Evolutionary conservation across 129 eudicot genomes (phyloP), one percentile per base, ranked within the genome.

Genomic region (Gnaphalium uliginosum): DNA sequence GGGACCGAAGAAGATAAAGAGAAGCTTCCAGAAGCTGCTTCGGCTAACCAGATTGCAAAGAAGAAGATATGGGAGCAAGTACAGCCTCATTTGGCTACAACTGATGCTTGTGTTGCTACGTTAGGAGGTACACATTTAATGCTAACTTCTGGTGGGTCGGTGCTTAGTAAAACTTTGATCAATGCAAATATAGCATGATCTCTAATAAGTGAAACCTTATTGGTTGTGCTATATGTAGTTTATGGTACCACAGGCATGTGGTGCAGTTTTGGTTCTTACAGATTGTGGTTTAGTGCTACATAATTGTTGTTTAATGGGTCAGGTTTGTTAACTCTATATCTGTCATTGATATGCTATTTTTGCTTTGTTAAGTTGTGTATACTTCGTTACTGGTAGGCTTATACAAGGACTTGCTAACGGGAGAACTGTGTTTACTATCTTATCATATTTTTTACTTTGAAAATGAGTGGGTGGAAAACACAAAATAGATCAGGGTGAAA

Each of bases 21-120:
- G 25, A 85, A 26, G 30, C 83, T 91, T 54, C 93, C 97, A 2
- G 96, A 87, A 35, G 84, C 86, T 53, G 97, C 88, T 63, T 56
- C 96, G 2, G 89, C 98, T 0, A 92, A 92, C 80, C 94, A 94
- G 90, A 79, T 94, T 69, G 93, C 90, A 68, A 94, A 94, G 93
- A 94, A 91, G 84, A 94, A 94, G 90, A 88, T 91, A 13, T 94
- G 99, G 99, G 99, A 94, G 72, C 83, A 61, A 66, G 93, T 94
- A 83, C 99, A 94, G 74, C 96, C 99, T 68, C 97, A 91, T 78
- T 86, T 94, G 27, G 83, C 69, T 59, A 90, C 99, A 21, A 96
- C 89, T 72, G 89, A 71, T 33, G 74, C 96, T 43, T 63, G 89
- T 72, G 81, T 79, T 61, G 99, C 97, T 80, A 61, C 77, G n/a